Evolutionary conservation across 768 basidiomycete genomes (phyloP).

Genomic region (Lactifluus echinatus): DNA sequence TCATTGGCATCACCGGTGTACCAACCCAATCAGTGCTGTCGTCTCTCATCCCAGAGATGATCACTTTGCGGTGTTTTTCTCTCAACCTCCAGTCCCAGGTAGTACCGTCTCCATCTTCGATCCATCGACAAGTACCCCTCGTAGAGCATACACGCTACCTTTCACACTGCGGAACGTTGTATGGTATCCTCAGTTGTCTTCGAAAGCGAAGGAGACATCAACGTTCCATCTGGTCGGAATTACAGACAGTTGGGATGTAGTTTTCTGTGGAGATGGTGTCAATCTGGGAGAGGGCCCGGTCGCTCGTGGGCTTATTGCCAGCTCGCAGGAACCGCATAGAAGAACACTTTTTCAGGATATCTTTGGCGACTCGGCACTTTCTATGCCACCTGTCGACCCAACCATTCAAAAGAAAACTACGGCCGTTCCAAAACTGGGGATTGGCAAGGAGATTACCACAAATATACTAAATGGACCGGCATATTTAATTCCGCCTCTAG

Average conservation of each 20-base stretch:
- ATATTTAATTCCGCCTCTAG: slow-evolving; percentile 69
- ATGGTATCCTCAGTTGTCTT: slow-evolving; percentile 30
- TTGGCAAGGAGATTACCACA: slow-evolving; percentile 35
- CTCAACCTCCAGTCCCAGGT: slow-evolving; percentile 18
- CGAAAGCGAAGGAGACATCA: slow-evolving; percentile 24
- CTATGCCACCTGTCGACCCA: slow-evolving; percentile 23
- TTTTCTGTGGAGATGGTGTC: slow-evolving; percentile 58
- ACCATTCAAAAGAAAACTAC: slow-evolving; percentile 21
- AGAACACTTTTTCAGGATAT: slow-evolving; percentile 83
- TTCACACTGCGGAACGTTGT: slow-evolving; percentile 50
- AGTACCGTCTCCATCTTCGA: slow-evolving; percentile 39
- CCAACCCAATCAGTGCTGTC: slow-evolving; percentile 34
- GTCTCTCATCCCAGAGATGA: slow-evolving; percentile 49
- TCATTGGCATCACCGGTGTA: slow-evolving; percentile 44
- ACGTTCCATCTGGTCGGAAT: slow-evolving; percentile 61
- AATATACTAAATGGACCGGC: slow-evolving; percentile 59
- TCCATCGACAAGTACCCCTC: slow-evolving; percentile 37
- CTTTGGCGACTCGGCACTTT: slow-evolving; percentile 73
- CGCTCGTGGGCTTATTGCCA: slow-evolving; percentile 31
- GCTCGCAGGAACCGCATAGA: slow-evolving; percentile 26
- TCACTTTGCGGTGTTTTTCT: slow-evolving; percentile 50
- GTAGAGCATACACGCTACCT: slow-evolving; percentile 42
- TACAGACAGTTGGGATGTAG: slow-evolving; percentile 54
- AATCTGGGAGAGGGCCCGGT: slow-evolving; percentile 35
- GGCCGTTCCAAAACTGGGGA: slow-evolving; percentile 27